Evolutionary conservation across 768 basidiomycete species (phyloP).

Genomic region (Pleurotus salmoneostramineus): DNA sequence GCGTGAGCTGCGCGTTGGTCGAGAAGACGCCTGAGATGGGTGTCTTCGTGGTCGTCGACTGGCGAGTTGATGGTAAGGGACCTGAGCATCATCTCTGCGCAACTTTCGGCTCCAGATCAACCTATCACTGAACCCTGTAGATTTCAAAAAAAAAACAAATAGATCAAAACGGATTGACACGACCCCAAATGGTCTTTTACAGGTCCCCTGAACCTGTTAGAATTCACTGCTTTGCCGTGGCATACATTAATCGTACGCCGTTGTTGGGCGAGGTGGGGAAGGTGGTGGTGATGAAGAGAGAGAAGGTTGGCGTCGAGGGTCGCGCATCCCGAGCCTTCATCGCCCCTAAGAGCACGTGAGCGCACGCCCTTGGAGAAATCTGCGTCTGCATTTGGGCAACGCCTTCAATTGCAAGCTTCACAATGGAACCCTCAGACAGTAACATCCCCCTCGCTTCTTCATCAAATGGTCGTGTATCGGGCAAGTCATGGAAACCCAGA

Average conservation of each 20-base stretch:
- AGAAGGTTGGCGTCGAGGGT: not conserved
- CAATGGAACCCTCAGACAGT: not conserved
- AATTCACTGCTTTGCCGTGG: constrained; percentile 2
- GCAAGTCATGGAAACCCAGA: constrained; percentile 61
- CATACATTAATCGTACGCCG: constrained; percentile 6
- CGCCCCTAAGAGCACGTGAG: not conserved
- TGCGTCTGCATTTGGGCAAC: no score
- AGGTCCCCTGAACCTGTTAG: not conserved
- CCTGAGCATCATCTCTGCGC: constrained; percentile 8
- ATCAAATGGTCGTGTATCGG: constrained; percentile 61
- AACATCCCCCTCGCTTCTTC: constrained; percentile 45
- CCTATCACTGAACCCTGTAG: constrained; percentile 6
- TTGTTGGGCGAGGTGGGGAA: not conserved
- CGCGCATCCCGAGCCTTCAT: no score
- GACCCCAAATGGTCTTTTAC: not conserved
- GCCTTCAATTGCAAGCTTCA: no score
- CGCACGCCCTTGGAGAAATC: no score
- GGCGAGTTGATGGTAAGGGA: constrained; percentile 27
- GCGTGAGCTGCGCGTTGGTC: constrained; percentile 51
- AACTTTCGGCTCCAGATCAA: constrained; percentile 7
- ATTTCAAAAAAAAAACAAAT: constrained; percentile 7
- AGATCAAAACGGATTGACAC: constrained; percentile 8
- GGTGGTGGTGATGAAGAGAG: not conserved
- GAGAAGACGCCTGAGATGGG: constrained; percentile 40
- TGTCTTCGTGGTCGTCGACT: constrained; percentile 39